Percentiles rank a stretch among this genome's conserved stretches.
These are phyloP conservation scores for Salix dunnii DNA, from an alignment of 345 rosid genomes.

Conservation along the genomic window DNA sequence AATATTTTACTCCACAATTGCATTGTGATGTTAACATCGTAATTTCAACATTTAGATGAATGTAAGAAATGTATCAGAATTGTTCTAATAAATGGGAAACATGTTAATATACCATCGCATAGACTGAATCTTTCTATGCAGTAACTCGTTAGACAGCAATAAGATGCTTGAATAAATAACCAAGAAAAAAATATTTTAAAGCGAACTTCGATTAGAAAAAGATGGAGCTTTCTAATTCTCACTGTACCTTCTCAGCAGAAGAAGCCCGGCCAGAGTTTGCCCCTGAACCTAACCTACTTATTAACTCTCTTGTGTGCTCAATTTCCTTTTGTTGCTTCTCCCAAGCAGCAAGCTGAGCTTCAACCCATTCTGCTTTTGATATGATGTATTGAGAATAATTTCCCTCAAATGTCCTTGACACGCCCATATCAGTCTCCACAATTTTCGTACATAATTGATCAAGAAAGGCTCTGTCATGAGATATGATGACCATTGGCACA, in stretches of 20 bases:
- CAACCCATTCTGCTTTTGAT: conserved; percentile 74
- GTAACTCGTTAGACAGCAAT: neutral
- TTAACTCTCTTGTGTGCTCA: conserved; percentile 69
- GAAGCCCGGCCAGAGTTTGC: conserved; percentile 93
- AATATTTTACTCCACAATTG: neutral
- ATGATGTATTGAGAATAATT: conserved; percentile 79
- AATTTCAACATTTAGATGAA: neutral
- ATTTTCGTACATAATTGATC: conserved; percentile 93
- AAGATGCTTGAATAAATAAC: neutral
- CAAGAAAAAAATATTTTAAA: neutral
- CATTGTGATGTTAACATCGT: neutral
- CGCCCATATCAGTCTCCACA: conserved; percentile 96
- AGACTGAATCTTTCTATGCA: neutral
- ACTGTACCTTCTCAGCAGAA: conserved; percentile 82
- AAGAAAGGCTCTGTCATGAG: conserved; percentile 95
- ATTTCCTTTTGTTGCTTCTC: conserved; percentile 92
- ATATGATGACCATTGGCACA: conserved; percentile 94
- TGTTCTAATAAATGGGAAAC: neutral
- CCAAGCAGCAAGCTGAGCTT: conserved; percentile 74
- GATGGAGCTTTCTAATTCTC: neutral
- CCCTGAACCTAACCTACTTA: conserved; percentile 75
- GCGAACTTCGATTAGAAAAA: neutral
- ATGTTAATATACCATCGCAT: neutral
- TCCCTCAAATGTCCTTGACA: conserved; percentile 75
- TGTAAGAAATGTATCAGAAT: neutral